Conservation (phyloP, 305 asterid species). For the Solanum chacoense region DNA sequence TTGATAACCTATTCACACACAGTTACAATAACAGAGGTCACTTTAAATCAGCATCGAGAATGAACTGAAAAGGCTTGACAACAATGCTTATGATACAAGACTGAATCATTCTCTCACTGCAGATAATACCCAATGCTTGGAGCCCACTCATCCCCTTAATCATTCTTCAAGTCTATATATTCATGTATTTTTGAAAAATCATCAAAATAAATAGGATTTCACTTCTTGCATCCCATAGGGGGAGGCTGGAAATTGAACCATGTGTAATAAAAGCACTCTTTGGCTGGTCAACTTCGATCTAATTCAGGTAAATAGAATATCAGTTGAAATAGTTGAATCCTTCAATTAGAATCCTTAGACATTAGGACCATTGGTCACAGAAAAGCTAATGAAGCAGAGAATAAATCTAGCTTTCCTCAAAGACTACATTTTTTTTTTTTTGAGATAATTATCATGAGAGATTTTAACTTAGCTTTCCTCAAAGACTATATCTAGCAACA, state of each 20-base stretch:
- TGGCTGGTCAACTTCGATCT: not conserved
- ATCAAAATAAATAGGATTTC: not conserved
- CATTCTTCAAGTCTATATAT: not conserved
- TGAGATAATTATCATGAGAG: not conserved
- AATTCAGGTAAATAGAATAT: not conserved
- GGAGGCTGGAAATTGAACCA: not conserved
- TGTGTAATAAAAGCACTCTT: not conserved
- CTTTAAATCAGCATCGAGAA: not conserved
- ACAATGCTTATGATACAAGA: not conserved
- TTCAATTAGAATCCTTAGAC: not conserved
- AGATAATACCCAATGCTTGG: not conserved
- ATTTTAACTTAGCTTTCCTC: not conserved
- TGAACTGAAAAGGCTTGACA: not conserved
- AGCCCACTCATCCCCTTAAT: not conserved
- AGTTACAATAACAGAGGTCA: not conserved
- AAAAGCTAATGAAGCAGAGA: not conserved
- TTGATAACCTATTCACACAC: constrained; percentile 62
- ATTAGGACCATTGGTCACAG: not conserved
- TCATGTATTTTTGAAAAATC: not conserved
- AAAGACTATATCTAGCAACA: not conserved
- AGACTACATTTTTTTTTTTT: too few species aligned
- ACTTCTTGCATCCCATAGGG: not conserved
- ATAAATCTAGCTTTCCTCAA: not conserved
- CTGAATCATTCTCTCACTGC: not conserved
- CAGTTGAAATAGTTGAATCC: not conserved